Percentiles rank a stretch among this genome's conserved stretches.
Evolutionary conservation across 2,329 filamentous ascomycete genomes (phyloP).

Genomic region (Stagonosporopsis rhizophila): DNA sequence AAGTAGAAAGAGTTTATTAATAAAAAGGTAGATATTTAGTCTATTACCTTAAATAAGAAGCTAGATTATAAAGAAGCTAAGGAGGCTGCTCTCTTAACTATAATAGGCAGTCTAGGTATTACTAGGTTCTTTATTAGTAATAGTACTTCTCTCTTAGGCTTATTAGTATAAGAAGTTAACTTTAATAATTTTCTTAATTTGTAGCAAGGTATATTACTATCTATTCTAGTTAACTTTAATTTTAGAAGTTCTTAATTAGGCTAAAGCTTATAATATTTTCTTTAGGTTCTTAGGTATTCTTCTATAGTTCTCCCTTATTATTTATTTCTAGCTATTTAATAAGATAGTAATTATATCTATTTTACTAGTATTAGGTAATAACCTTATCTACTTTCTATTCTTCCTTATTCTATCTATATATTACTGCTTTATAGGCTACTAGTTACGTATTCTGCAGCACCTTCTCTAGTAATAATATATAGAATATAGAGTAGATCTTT

Average conservation of each 20-base stretch:
- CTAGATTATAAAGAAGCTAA: neutral
- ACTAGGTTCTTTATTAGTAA: too few relatives aligned
- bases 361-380: neutral
- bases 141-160: neutral
- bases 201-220: neutral
- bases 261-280: slow-evolving; percentile 15
- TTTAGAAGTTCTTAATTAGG: slow-evolving; percentile 9
- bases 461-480: neutral
- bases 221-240: neutral
- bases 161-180: neutral
- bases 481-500: neutral
- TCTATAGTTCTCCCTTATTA: slow-evolving; percentile 3
- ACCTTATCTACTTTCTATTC: slow-evolving; percentile 4
- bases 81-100: neutral
- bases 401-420: neutral
- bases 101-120: neutral
- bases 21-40: neutral
- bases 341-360: slow-evolving; percentile 9
- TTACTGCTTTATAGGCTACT: neutral
- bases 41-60: neutral
- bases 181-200: slow-evolving; percentile 5
- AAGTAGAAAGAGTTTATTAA: slow-evolving; percentile 10
- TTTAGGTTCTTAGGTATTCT: slow-evolving; percentile 13
- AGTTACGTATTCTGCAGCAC: neutral
- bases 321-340: slow-evolving; percentile 7